Base-by-base conservation (phyloP, 2,329 filamentous ascomycete species). In the Talaromyces sp. region DNA sequence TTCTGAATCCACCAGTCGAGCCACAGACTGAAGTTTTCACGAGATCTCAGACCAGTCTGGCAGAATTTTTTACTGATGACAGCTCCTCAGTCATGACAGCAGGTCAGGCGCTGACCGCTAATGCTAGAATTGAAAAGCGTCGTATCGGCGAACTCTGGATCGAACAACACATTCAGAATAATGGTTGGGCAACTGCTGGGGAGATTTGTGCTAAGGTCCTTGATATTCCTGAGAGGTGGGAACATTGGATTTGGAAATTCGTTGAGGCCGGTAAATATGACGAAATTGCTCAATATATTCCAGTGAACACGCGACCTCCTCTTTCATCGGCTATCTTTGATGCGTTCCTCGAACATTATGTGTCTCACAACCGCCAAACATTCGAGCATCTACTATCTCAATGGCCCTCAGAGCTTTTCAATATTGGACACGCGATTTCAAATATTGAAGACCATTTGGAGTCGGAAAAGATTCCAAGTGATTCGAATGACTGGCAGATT, bases 191-290 rank as follows among this genome's bases (percentile, higher is more conserved):
- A 9, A 82, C 85, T 65, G 95, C 95, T 6, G 94, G 92, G 0
- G 84, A 90, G 71, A 84, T 96, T 3, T 94, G 93, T 66, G 91
- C 90, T 14, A 92, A 89, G 72, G 93, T 97, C 0, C 82, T 99
- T 1, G 88, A 88, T 50, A 92, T 89, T 1, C 87, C 92, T 0
- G 84, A 90, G 57, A 84, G 90, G 70, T 99, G 95, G 95, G 93
- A 98, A 79, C 92, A 96, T 72, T 98, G 94, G 93, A 90, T 96
- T 5, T 96, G 91, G 87, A 89, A 87, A 0, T 99, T 99, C 78
- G 92, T 93, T 8, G 90, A 92, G 47, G 90, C 91, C 2, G 86
- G 91, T 68, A 92, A 89, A 73, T 92, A 96, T 71, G 92, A 97
- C 74, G 93, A 97, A 70, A 97, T 99, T 67, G 90, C 91, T 5